phyloP scores from a whole-genome alignment of 2,329 filamentous ascomycete species.

The Sporothrix brunneoviolacea region DNA sequence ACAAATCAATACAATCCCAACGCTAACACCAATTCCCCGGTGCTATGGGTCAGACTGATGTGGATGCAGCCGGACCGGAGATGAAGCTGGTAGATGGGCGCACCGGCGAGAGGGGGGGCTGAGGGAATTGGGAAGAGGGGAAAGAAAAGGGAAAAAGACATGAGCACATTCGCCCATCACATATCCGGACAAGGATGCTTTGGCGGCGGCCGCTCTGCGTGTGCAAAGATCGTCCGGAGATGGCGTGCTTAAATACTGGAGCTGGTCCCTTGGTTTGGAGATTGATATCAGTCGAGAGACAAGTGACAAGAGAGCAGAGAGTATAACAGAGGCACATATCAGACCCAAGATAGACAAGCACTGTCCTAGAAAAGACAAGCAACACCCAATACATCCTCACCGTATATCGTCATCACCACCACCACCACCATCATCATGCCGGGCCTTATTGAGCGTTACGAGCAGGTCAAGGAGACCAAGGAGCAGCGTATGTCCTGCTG shows the following conservation, averaged over 20 bases:
- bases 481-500: slow-evolving; percentile 11
- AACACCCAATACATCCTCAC: neutral
- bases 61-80: too few species aligned
- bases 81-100: too few species aligned
- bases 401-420: too few species aligned
- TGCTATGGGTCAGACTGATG: too few species aligned
- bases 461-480: slow-evolving; percentile 18
- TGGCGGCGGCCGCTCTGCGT: neutral
- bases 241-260: slow-evolving; percentile 5
- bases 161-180: too few species aligned
- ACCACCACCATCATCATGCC: slow-evolving; percentile 9
- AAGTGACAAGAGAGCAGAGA: neutral
- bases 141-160: too few species aligned
- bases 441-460: slow-evolving; percentile 15
- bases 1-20: too few species aligned
- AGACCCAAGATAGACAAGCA: neutral
- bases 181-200: too few species aligned
- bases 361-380: neutral
- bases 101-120: too few species aligned
- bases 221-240: neutral
- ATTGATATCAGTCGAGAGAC: too few species aligned
- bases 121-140: too few species aligned
- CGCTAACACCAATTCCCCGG: too few species aligned
- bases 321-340: neutral
- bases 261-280: neutral